Evolutionary conservation across 164 flowering plant species (phyloP).

Genomic region (Nymphaea colorata): DNA sequence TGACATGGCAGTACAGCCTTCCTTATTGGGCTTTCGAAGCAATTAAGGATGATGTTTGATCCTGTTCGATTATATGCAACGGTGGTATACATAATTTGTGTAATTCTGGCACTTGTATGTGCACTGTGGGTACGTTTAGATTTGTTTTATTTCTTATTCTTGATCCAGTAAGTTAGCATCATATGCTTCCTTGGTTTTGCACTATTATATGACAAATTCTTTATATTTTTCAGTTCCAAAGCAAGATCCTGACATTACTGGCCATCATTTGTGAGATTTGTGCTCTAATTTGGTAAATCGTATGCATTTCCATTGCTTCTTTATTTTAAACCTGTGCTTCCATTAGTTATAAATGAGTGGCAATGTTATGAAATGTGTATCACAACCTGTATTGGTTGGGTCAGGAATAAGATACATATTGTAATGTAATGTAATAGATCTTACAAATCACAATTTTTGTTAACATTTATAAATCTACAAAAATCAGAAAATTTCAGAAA

Average conservation of each 20-base stretch:
- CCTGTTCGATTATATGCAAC: constrained; percentile 69
- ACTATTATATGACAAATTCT: neutral
- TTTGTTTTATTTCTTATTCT: constrained; percentile 4
- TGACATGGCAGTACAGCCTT: constrained; percentile 75
- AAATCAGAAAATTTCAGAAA: too few relatives aligned
- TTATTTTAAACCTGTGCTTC: too few relatives aligned
- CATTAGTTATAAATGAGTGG: too few relatives aligned
- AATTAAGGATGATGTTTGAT: constrained; percentile 79
- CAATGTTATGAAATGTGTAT: too few relatives aligned
- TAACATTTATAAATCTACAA: neutral
- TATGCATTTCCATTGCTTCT: neutral
- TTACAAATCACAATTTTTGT: too few relatives aligned
- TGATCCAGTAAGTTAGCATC: neutral
- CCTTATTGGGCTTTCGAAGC: constrained; percentile 60
- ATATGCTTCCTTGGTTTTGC: neutral
- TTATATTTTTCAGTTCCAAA: constrained; percentile 61
- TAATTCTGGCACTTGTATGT: constrained; percentile 59
- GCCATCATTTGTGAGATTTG: constrained; percentile 77
- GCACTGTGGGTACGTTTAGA: constrained; percentile 60
- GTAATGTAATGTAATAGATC: neutral
- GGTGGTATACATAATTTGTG: constrained; percentile 55
- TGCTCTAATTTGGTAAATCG: constrained; percentile 78
- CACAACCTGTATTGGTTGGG: neutral
- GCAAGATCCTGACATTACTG: constrained; percentile 64
- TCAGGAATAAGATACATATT: neutral